Evolutionary conservation across 176 grass and related monocot species (phyloP), one percentile per base, ranked within the genome.

Genomic region (Cymbopogon citratus): DNA sequence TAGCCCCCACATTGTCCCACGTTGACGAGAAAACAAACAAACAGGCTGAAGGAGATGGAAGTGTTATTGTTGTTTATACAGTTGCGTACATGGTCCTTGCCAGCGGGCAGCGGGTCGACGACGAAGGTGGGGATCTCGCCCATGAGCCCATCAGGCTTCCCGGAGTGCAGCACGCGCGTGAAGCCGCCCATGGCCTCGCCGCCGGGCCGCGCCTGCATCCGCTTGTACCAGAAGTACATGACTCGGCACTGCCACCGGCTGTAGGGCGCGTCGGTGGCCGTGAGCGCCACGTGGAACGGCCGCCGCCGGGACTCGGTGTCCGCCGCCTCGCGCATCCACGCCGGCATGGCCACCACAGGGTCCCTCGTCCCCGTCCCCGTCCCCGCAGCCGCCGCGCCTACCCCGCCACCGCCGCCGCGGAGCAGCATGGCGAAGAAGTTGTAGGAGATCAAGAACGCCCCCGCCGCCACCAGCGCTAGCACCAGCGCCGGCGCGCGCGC

Each of bases 201-300:
- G 0, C 77, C 88, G 0, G 78, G 65, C 5, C 40, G 45, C n/a
- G 76, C 81, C 90, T 87, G 91, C 80, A 91, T 80, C 75, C 27
- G 51, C 87, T 83, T 94, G 90, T 91, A 98, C 95, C 92, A 98
- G 90, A 88, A 98, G 88, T 98, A 98, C 90, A 92, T 94, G 51
- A 94, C 79, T 34, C 88, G 87, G 81, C 86, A 87, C 86, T 98
- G 92, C 92, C 95, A 98, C 86, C 80, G 69, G 85, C 90, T 94
- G 86, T 98, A 98, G 1, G 84, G 10, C 4, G 84, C 66, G 31
- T 89, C 85, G 5, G 88, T 87, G 48, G 92, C 85, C 21, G 92
- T 97, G 75, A 97, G 81, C 36, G 87, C 92, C 78, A 97, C 92
- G 46, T 97, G 92, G 88, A 92, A 97, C 60, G 87, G 74, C 69